These are phyloP conservation scores for Aspergillus ostianus DNA, from an alignment of 495 filamentous ascomycete genomes.

Conservation along the genomic window DNA sequence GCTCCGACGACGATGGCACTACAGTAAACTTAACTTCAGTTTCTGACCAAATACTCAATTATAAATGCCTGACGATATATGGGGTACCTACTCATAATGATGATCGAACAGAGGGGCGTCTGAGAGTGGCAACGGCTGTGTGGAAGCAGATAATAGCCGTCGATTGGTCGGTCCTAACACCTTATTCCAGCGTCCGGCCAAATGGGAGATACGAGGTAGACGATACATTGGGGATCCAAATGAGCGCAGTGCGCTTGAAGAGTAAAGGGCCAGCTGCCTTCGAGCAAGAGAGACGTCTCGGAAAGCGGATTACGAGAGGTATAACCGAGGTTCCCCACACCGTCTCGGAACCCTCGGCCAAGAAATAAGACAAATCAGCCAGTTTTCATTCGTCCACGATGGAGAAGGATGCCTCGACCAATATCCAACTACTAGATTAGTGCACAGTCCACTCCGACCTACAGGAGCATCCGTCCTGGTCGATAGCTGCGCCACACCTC, in stretches of 20 bases:
- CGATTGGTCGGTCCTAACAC: background rate
- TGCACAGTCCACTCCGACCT: background rate
- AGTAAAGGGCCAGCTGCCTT: background rate
- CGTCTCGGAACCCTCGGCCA: background rate
- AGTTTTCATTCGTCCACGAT: background rate
- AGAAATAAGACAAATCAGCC: background rate
- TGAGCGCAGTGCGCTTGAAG: background rate
- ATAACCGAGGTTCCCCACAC: background rate
- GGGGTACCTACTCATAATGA: background rate
- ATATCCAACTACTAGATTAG: too few relatives aligned
- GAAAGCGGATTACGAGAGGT: background rate
- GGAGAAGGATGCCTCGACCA: background rate
- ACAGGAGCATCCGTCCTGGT: slow-evolving; percentile 26
- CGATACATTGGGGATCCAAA: background rate
- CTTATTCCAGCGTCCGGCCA: background rate
- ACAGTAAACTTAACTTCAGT: background rate
- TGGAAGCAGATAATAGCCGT: background rate
- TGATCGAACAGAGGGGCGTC: background rate
- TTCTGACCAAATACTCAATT: background rate
- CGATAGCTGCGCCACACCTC: slow-evolving; percentile 44
- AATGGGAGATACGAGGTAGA: background rate
- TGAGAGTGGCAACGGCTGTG: background rate
- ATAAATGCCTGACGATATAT: background rate
- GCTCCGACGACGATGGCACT: slow-evolving; percentile 89
- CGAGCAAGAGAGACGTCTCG: background rate